Evolutionary conservation across 2,329 filamentous ascomycete species (phyloP).

Genomic region (Aaosphaeria pasadenensis): DNA sequence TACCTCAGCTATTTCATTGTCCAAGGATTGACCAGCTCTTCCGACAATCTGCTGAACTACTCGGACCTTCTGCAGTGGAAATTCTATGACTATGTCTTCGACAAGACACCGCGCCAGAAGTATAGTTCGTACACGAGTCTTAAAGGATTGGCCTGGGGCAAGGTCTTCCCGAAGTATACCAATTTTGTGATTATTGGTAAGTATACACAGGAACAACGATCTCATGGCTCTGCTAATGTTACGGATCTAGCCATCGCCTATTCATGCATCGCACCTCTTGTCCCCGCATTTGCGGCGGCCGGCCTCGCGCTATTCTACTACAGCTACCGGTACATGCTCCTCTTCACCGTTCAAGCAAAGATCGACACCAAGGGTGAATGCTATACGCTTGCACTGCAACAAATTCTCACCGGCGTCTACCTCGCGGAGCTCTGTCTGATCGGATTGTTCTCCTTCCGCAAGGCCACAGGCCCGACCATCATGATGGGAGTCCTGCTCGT

Average conservation of each 20-base stretch:
- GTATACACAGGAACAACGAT: neutral
- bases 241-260: conserved; percentile 68
- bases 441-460: conserved; percentile 64
- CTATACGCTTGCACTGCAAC: conserved; percentile 83
- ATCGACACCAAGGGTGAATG: conserved; percentile 86
- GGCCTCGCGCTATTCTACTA: conserved; percentile 81
- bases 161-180: conserved; percentile 39
- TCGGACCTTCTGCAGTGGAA: conserved; percentile 71
- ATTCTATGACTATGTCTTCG: conserved; percentile 69
- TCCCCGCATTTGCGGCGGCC: conserved; percentile 76
- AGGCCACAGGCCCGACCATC: conserved; percentile 31
- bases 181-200: conserved; percentile 42
- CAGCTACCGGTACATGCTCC: conserved; percentile 85
- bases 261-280: conserved; percentile 79
- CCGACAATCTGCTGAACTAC: conserved; percentile 71
- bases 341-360: conserved; percentile 78
- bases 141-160: conserved; percentile 38
- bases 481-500: conserved; percentile 30
- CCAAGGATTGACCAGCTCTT: conserved; percentile 78
- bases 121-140: conserved; percentile 33
- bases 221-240: conserved; percentile 9
- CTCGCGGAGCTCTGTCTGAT: conserved; percentile 79
- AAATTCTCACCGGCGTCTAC: conserved; percentile 81
- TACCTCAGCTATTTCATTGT: conserved; percentile 95
- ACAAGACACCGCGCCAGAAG: conserved; percentile 63